A percentile compares a stretch with the other conserved stretches of the same genome.
Conservation (phyloP, 331 rosid species). For the Spiraea crenata region DNA sequence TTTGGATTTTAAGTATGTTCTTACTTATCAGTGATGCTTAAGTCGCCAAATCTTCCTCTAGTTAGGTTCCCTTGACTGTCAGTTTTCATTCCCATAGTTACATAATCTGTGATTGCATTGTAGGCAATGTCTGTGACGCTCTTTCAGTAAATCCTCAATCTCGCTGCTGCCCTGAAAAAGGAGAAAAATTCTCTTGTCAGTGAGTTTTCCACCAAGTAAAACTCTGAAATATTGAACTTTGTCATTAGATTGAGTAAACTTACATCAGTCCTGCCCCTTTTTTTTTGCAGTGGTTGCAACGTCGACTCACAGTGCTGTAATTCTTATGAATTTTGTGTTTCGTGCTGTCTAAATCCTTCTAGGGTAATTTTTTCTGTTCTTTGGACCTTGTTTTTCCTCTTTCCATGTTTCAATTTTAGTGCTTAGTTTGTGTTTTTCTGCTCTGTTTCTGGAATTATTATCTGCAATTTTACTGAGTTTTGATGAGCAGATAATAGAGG, state of each 20-base stretch:
- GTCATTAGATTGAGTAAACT: constrained; percentile 16
- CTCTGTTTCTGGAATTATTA: background rate
- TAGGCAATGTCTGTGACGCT: constrained; percentile 75
- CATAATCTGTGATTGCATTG: constrained; percentile 21
- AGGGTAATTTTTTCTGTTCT: constrained; percentile 44
- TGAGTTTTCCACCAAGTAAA: constrained; percentile 53
- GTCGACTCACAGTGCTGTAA: constrained; percentile 76
- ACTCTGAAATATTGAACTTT: constrained; percentile 20
- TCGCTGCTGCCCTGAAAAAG: constrained; percentile 68
- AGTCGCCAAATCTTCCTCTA: background rate
- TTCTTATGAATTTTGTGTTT: constrained; percentile 90
- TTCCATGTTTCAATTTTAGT: background rate
- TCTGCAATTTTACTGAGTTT: constrained; percentile 1
- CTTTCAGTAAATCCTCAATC: constrained; percentile 53
- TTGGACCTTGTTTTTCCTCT: background rate
- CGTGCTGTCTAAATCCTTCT: constrained; percentile 85
- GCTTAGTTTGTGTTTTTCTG: background rate
- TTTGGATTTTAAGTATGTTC: no score
- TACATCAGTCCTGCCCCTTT: background rate
- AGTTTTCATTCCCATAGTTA: constrained; percentile 17
- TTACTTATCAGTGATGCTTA: background rate
- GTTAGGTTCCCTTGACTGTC: background rate
- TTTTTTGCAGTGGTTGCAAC: constrained; percentile 73
- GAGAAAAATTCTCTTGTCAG: constrained; percentile 88
- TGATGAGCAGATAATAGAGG: constrained; percentile 53